Conservation (phyloP, 345 rosid species). For the Boechera divaricarpa region DNA sequence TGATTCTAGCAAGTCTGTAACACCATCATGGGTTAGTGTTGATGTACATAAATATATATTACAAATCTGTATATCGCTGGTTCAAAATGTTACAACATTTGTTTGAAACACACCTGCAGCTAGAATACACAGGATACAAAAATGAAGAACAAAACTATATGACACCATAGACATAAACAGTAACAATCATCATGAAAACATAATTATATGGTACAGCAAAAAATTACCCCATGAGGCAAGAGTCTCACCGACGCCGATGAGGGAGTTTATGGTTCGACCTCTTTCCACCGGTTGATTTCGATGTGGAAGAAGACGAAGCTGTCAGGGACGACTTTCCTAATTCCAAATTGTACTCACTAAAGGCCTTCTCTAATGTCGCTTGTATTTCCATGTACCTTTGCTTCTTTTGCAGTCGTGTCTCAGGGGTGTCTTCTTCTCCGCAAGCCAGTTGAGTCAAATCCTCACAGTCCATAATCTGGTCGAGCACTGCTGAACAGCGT, state of each 20-base stretch:
- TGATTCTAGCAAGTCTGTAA: constrained; percentile 8
- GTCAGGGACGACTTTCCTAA: constrained; percentile 27
- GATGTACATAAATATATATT: constrained; percentile 6
- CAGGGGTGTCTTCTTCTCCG: neutral
- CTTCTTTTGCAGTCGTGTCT: constrained; percentile 56
- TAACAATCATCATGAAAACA: neutral
- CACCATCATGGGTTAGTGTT: neutral
- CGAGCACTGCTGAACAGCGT: no score
- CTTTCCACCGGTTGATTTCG: constrained; percentile 25
- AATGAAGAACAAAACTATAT: neutral
- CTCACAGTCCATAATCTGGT: no score
- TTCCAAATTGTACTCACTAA: constrained; percentile 58
- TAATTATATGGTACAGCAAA: neutral
- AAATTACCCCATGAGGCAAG: neutral
- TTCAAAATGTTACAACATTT: constrained; percentile 12
- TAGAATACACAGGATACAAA: neutral
- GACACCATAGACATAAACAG: neutral
- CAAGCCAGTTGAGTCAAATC: no score
- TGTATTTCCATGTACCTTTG: constrained; percentile 62
- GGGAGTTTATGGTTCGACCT: constrained; percentile 21
- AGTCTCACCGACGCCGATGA: constrained; percentile 26
- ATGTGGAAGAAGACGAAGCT: constrained; percentile 46
- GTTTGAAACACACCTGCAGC: constrained; percentile 9
- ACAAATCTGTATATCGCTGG: neutral
- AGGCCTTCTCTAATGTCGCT: constrained; percentile 60